phyloP scores from a whole-genome alignment of 192 early-diverging fungal species.

The Entomortierella beljakovae region DNA sequence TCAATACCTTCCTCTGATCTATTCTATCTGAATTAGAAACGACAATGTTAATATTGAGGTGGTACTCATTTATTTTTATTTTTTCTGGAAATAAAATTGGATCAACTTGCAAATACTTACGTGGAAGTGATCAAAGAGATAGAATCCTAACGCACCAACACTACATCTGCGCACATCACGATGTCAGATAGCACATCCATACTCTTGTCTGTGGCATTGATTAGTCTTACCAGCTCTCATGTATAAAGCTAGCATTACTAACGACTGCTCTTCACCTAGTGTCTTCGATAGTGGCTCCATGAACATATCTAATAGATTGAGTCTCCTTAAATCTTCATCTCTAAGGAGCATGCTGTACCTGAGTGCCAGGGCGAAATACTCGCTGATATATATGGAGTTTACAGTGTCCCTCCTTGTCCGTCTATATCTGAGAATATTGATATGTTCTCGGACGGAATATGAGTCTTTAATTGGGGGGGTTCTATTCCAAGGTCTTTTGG shows the following conservation, averaged over 20 bases:
- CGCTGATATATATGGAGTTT: neutral
- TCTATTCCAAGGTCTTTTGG: too few relatives aligned
- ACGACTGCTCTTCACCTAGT: neutral
- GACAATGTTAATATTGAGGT: neutral
- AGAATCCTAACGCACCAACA: neutral
- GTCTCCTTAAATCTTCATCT: neutral
- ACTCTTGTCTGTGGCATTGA: neutral
- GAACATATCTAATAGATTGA: neutral
- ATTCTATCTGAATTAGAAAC: neutral
- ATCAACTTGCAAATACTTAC: neutral
- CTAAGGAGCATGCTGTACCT: constrained; percentile 2
- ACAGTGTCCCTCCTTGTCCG: neutral
- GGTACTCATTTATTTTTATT: neutral
- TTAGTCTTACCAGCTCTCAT: neutral
- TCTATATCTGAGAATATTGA: neutral
- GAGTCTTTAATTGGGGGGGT: neutral
- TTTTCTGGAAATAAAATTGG: neutral
- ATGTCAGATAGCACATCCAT: constrained; percentile 3
- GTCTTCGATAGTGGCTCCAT: neutral
- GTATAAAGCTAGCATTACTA: neutral
- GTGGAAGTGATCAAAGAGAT: neutral
- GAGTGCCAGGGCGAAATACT: neutral
- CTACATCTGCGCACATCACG: constrained; percentile 6
- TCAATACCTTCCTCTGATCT: too few relatives aligned
- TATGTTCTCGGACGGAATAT: neutral